Conservation (phyloP, 768 basidiomycete genomes). For the Pilatotrama ljubarskyi region DNA sequence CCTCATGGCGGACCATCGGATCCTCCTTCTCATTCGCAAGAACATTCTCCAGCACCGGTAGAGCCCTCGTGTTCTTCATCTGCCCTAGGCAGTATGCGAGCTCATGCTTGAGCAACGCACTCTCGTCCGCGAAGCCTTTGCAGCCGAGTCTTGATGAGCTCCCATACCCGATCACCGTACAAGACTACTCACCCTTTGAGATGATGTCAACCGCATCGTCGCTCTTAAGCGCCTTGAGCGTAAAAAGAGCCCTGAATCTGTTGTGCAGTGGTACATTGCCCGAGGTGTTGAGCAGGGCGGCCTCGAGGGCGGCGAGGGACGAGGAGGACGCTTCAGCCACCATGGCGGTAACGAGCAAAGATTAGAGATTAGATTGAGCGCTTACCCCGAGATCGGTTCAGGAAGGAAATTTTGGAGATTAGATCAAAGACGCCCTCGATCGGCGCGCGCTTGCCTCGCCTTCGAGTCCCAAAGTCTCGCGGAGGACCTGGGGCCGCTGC, state of each 20-base stretch:
- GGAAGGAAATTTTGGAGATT: conserved; percentile 24
- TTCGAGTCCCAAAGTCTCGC: conserved; percentile 4
- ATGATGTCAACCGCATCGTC: conserved; percentile 85
- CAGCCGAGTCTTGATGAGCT: background rate
- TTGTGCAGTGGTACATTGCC: conserved; percentile 78
- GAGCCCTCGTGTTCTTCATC: conserved; percentile 69
- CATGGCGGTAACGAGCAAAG: conserved; percentile 19
- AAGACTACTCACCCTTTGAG: conserved; percentile 61
- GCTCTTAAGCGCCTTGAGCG: conserved; percentile 79
- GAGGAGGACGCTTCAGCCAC: conserved; percentile 39
- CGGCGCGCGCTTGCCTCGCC: conserved; percentile 5
- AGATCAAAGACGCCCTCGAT: conserved; percentile 20
- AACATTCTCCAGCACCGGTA: conserved; percentile 78
- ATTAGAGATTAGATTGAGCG: conserved; percentile 27
- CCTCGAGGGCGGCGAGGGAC: conserved; percentile 63
- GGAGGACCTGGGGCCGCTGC: background rate
- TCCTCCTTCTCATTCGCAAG: conserved; percentile 71
- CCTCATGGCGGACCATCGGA: conserved; percentile 98
- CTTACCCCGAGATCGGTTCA: background rate
- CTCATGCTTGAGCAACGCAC: conserved; percentile 93
- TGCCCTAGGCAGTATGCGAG: conserved; percentile 97
- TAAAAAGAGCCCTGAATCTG: conserved; percentile 89
- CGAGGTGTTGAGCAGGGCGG: conserved; percentile 73
- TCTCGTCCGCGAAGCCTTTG: conserved; percentile 81
- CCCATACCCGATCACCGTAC: background rate